Evolutionary conservation across 192 early-diverging fungal species (phyloP), one percentile per base, ranked within the genome.

Genomic region (Mortierella alpina): DNA sequence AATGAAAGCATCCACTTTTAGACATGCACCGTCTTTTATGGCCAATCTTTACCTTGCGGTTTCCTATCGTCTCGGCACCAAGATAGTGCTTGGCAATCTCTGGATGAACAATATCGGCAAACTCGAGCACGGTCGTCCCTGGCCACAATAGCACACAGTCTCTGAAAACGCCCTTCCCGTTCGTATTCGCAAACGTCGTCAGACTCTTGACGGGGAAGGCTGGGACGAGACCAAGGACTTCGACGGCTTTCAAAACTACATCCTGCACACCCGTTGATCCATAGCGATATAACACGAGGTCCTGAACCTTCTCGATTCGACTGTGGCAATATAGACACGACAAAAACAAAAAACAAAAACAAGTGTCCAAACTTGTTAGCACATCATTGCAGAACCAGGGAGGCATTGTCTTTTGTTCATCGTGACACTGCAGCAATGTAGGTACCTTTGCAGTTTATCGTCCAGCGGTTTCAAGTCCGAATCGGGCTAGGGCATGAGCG

Each of bases 201-300:
- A 94, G 73, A 68, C 89, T 93, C 82, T 91, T 92, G 22, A 95
- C 94, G 7, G 92, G 92, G 76, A 85, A 96, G 17, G 90, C 91
- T 0, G 94, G 91, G 18, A 95, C 82, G 39, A 94, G 77, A 0
- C 92, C 90, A 9, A 93, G 72, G 7, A 86, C 73, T 23, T 92
- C 86, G 1, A 96, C 89, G 0, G 90, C 92, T 18, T 86, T 80
- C 45, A 86, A 73, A 58, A 96, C 66, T 1, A 91, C 88, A 9
- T 93, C 91, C 52, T 90, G 90, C 8, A 95, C 92, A n/a, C 94
- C 94, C 6, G 94, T 95, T 8, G 87, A 88, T 15, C 93, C 94
- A 80, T 93, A 96, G 8, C 94, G 89, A 68, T 95, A 96, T 68
- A 96, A 63, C 1, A 96, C 94, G 51, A 95, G 75, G 59, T 95